phyloP scores from a whole-genome alignment of 352 stramenopile species.

The Phytophthora podocarpi region DNA sequence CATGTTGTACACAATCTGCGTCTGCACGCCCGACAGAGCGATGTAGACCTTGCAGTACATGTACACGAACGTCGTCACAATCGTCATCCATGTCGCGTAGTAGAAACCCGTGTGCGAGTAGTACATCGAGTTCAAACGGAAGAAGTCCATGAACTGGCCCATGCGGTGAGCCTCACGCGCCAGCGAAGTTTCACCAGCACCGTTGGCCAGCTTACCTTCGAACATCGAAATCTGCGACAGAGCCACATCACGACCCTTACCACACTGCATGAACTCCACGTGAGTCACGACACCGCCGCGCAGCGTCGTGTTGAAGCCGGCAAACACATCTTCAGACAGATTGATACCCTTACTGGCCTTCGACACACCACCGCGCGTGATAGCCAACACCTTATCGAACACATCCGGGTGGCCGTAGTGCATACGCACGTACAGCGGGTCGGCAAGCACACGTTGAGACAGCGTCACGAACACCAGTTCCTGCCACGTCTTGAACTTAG shows the following conservation, averaged over 20 bases:
- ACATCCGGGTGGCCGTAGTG: constrained; percentile 88
- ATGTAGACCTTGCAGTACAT: constrained; percentile 89
- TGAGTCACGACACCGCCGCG: constrained; percentile 80
- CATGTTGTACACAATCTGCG: constrained; percentile 77
- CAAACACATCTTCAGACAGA: constrained; percentile 87
- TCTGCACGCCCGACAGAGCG: constrained; percentile 70
- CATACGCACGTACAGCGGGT: constrained; percentile 80
- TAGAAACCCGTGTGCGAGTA: constrained; percentile 90
- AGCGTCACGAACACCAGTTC: constrained; percentile 87
- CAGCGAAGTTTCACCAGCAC: constrained; percentile 78
- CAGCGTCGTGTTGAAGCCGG: constrained; percentile 80
- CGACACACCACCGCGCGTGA: constrained; percentile 77
- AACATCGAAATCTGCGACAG: constrained; percentile 90
- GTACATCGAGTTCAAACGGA: constrained; percentile 88
- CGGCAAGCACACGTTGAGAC: constrained; percentile 77
- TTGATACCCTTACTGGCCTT: constrained; percentile 88
- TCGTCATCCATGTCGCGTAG: constrained; percentile 88
- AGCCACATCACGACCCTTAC: constrained; percentile 84
- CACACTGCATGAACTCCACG: constrained; percentile 89
- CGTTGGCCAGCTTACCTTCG: constrained; percentile 85
- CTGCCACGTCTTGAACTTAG: constrained; percentile 89
- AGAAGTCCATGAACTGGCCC: constrained; percentile 88
- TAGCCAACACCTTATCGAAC: constrained; percentile 80
- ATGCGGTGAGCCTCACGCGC: constrained; percentile 83
- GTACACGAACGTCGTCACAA: constrained; percentile 88